Base-by-base conservation (phyloP, 2,329 filamentous ascomycete genomes). In the Trichophyton benhamiae region DNA sequence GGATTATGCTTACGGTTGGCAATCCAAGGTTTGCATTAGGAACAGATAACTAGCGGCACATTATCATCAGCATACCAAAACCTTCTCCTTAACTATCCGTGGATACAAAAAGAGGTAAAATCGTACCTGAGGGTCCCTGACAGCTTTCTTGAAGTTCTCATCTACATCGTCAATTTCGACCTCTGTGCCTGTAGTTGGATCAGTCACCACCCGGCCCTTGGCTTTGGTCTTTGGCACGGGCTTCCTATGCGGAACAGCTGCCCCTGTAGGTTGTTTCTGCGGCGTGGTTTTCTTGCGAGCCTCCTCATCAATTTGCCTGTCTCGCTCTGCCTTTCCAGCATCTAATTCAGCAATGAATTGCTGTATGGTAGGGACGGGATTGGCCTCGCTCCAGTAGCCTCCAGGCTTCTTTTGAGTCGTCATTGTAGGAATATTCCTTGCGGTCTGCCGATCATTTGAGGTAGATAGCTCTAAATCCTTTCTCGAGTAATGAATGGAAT, bases 1-100 rank as follows among this genome's bases (percentile, higher is more conserved):
- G 9, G 13, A 6, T 27, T 60, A 17, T 48, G 71, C 78, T 67
- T 71, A 81, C 80, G 2, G 89, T 87, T 2, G 83, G 78, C 71
- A 88, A 91, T 65, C 85, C 83, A 1, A 97, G 76, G 68, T 96
- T 96, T 48, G 89, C 88, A 72, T 96, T 97, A 17, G 92, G 92
- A 0, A 97, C 83, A 1, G 88, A 89, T 13, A 96, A 74, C 83
- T 89, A 67, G 11, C 17, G 44, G 9, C 27, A 22, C 0, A 20
- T 5, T 25, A 42, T 25, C 20, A 6, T 42, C 22, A 58, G 55
- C 20, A n/a, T 6, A 20, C 15, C 15, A 36, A 20, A 11, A 20
- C 3, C 15, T 11, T 57, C 25, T 36, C 55, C 22, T 42, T 15
- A 17, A 11, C 27, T 3, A 57, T 15, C 17, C 25, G n/a, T 11